Evolutionary conservation across 176 grass and related monocot species (phyloP).

Genomic region (Secale cereale): DNA sequence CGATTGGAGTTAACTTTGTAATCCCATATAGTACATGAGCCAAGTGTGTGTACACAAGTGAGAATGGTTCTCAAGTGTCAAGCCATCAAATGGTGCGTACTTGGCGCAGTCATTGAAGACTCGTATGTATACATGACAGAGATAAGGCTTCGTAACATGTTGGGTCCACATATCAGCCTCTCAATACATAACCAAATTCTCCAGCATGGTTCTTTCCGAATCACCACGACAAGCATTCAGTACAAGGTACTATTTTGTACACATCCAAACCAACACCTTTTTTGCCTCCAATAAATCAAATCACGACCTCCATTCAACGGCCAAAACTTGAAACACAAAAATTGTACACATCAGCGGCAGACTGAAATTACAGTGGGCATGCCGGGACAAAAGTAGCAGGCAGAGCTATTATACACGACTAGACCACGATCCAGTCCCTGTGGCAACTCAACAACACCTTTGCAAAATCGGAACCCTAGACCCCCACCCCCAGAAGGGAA

Average conservation of each 20-base stretch:
- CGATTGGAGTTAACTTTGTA: too few species aligned
- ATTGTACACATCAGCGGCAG: conserved; percentile 38
- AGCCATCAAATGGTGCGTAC: too few species aligned
- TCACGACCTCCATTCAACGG: conserved; percentile 6
- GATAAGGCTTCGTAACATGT: too few species aligned
- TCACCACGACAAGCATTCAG: too few species aligned
- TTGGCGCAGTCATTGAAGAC: too few species aligned
- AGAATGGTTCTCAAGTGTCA: too few species aligned
- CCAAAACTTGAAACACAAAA: conserved; percentile 46
- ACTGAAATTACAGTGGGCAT: conserved; percentile 33
- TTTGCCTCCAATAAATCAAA: conserved; percentile 21
- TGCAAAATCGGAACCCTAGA: conserved; percentile 40
- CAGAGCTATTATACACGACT: conserved; percentile 55
- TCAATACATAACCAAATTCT: too few species aligned
- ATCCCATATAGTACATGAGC: too few species aligned
- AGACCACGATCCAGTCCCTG: conserved; percentile 16
- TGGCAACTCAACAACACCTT: conserved; percentile 34
- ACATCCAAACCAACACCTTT: background rate
- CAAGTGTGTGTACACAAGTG: too few species aligned
- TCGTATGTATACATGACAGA: too few species aligned
- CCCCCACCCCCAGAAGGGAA: background rate
- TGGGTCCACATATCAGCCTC: too few species aligned
- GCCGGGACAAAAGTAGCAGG: conserved; percentile 14
- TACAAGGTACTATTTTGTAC: background rate
- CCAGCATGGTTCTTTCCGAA: too few species aligned